Conservation (phyloP, 768 basidiomycete species). For the Tylopilus balloui region DNA sequence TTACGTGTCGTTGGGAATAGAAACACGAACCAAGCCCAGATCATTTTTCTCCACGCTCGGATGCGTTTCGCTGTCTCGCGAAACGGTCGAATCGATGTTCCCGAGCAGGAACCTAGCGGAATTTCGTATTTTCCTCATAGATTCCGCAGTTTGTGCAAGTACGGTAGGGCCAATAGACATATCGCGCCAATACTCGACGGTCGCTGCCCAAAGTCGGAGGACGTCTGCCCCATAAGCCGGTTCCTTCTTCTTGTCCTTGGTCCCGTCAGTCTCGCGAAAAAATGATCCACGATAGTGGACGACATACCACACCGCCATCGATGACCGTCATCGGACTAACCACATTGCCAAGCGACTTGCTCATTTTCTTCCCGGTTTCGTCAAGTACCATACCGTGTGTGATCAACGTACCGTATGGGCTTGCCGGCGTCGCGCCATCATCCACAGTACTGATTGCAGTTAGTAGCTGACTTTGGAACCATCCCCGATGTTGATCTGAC, state of each 20-base stretch:
- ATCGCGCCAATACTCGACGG: constrained; percentile 86
- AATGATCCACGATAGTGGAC: not conserved
- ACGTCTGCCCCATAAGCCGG: constrained; percentile 85
- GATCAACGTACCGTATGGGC: constrained; percentile 75
- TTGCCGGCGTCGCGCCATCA: constrained; percentile 17
- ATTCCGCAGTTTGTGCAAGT: constrained; percentile 70
- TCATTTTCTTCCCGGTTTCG: constrained; percentile 88
- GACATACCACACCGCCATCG: constrained; percentile 65
- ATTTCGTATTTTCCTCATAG: constrained; percentile 80
- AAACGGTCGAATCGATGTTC: constrained; percentile 47
- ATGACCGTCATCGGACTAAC: constrained; percentile 80
- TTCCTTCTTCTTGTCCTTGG: constrained; percentile 60
- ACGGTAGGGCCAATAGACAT: constrained; percentile 79
- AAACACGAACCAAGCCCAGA: constrained; percentile 57
- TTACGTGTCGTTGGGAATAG: not conserved
- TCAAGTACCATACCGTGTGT: constrained; percentile 98
- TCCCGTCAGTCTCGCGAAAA: not conserved
- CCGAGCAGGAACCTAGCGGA: constrained; percentile 84
- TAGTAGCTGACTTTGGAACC: constrained; percentile 95
- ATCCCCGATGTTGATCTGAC: constrained; percentile 95
- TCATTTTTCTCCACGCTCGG: constrained; percentile 32
- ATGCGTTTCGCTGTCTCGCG: not conserved
- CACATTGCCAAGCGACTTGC: constrained; percentile 93
- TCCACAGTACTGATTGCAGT: constrained; percentile 57
- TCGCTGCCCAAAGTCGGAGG: constrained; percentile 87